phyloP scores from a whole-genome alignment of 1,139 yeast genomes.

The Protomyces pachydermus region DNA sequence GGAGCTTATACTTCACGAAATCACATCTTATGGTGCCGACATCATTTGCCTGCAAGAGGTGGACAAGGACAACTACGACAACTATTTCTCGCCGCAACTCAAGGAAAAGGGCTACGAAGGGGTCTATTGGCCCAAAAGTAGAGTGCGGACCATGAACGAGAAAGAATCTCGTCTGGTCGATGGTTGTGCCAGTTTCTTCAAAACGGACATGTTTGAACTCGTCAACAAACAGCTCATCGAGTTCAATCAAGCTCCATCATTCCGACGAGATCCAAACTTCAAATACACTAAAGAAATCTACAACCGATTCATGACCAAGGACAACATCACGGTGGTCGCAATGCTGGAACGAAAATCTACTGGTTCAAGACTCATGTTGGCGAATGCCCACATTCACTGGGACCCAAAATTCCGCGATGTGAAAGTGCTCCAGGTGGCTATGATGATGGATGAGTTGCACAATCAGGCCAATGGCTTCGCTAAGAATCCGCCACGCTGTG shows the following conservation, averaged over 20 bases:
- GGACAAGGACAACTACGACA: slow-evolving; percentile 79
- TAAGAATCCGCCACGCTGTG: slow-evolving; percentile 31
- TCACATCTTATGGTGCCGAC: slow-evolving; percentile 61
- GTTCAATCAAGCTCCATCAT: slow-evolving; percentile 69
- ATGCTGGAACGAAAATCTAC: slow-evolving; percentile 68
- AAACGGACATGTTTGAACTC: slow-evolving; percentile 60
- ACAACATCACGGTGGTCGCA: slow-evolving; percentile 80
- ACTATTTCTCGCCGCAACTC: slow-evolving; percentile 76
- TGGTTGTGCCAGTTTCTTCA: slow-evolving; percentile 93
- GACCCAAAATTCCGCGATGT: slow-evolving; percentile 96
- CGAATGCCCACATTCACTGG: slow-evolving; percentile 96
- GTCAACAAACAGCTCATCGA: slow-evolving; percentile 72
- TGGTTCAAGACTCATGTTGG: slow-evolving; percentile 67
- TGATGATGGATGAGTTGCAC: slow-evolving; percentile 82
- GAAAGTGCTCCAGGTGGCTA: slow-evolving; percentile 90
- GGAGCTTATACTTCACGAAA: slow-evolving; percentile 66
- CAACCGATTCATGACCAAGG: slow-evolving; percentile 94
- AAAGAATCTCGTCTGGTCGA: slow-evolving; percentile 84
- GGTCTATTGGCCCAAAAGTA: slow-evolving; percentile 74
- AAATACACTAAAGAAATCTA: slow-evolving; percentile 91
- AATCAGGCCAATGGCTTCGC: slow-evolving; percentile 44
- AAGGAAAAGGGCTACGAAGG: slow-evolving; percentile 73
- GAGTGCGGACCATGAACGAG: slow-evolving; percentile 88
- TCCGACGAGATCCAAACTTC: slow-evolving; percentile 66
- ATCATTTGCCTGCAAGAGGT: slow-evolving; percentile 92